Base-by-base conservation (phyloP, 768 basidiomycete species). In the Lactifluus piperatus region DNA sequence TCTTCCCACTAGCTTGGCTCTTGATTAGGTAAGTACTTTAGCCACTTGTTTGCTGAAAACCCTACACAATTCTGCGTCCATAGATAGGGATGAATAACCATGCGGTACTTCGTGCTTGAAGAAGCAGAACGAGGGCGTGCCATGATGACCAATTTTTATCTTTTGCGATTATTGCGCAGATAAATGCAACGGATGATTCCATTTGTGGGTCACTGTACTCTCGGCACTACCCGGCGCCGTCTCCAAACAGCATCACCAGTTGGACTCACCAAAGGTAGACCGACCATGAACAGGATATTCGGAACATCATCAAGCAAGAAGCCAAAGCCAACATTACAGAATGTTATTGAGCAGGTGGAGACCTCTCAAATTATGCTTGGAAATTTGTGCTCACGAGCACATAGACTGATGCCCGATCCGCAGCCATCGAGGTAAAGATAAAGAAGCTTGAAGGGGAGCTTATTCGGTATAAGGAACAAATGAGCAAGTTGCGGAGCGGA, bases 391-490 rank as follows among this genome's bases (percentile, higher is more conserved):
- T 52, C 20, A 57, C 52, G 41, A 58, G 47, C 29, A 39, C 49
- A 32, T 51, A 97, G 94, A 97, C 93, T 70, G 94, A 97, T 70
- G 71, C 81, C 0, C 84, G 94, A 54, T 80, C 91, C 71, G 84
- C 85, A 27, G 84, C 88, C 13, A 89, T 97, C 62, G 94, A 99
- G 71, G 94, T 97, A 70, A 99, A 98, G 77, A 77, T 99, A 66
- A 88, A 87, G 75, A 99, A 98, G 72, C 80, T 99, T 29, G 94
- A 98, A 68, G 94, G 86, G 5, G 97, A 99, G 69, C 81, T 99
- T 20, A 78, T 77, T 49, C 79, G 89, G 39, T 97, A 97, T 77
- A 93, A 94, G 72, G 92, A 94, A 55, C 97, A 98, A 74, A 91
- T 99, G 90, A 80, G 84, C 66, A 95, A 92, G 73, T 77, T 99